Conservation (phyloP, 1,139 yeast genomes). For the Suhomyces bokatorum region DNA sequence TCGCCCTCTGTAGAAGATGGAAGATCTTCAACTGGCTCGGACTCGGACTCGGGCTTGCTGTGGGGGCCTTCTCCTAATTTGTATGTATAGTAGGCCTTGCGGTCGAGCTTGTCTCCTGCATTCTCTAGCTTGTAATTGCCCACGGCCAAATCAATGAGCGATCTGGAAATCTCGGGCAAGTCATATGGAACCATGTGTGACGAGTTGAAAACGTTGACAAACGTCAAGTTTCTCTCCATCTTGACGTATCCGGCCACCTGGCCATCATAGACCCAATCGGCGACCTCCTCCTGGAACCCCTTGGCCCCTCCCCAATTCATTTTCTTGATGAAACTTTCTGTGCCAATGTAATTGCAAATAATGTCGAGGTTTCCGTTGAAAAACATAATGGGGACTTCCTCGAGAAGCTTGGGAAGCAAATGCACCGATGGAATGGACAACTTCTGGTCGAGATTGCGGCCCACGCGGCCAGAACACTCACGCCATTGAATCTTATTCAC, state of each 20-base stretch:
- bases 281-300: slow-evolving; percentile 52
- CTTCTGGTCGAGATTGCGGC: slow-evolving; percentile 50
- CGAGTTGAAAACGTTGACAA: slow-evolving; percentile 69
- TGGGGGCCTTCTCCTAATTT: slow-evolving; percentile 31
- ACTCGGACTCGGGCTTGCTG: slow-evolving; percentile 2
- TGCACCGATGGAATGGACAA: slow-evolving; percentile 61
- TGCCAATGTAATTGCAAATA: slow-evolving; percentile 82
- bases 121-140: slow-evolving; percentile 32
- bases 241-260: slow-evolving; percentile 52
- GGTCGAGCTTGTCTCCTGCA: slow-evolving; percentile 14
- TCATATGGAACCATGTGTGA: slow-evolving; percentile 97
- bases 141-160: slow-evolving; percentile 57
- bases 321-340: slow-evolving; percentile 61
- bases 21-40: slow-evolving; percentile 1
- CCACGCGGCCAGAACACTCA: slow-evolving; percentile 73
- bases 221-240: slow-evolving; percentile 71
- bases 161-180: slow-evolving; percentile 66
- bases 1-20: slow-evolving; percentile 1
- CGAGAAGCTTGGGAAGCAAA: slow-evolving; percentile 64
- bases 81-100: slow-evolving; percentile 28
- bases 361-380: slow-evolving; percentile 89
- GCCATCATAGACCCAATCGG: slow-evolving; percentile 56
- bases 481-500: slow-evolving; percentile 54
- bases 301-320: slow-evolving; percentile 66
- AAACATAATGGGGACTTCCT: slow-evolving; percentile 62